A percentile compares a stretch with the other conserved stretches of the same genome.
These are phyloP conservation scores for Xerocomellus dryophilus DNA, from an alignment of 768 basidiomycete species.

Conservation along the genomic window DNA sequence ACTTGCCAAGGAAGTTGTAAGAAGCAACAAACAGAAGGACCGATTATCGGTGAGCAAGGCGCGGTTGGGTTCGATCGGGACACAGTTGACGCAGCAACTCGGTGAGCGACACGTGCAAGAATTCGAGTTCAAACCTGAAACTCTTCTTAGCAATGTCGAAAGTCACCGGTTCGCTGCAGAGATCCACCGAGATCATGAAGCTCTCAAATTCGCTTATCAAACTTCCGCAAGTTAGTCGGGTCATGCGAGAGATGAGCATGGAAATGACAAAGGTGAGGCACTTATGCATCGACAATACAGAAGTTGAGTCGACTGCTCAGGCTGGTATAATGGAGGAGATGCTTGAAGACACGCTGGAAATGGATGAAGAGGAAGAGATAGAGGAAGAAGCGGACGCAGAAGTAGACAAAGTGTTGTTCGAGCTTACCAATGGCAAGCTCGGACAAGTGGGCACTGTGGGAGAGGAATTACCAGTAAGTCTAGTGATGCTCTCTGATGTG, in stretches of 20 bases:
- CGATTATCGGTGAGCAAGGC: slow-evolving; percentile 91
- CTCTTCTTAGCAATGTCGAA: slow-evolving; percentile 78
- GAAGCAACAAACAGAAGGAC: slow-evolving; percentile 93
- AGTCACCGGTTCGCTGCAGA: slow-evolving; percentile 96
- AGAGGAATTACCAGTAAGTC: slow-evolving; percentile 71
- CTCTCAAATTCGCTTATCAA: slow-evolving; percentile 90
- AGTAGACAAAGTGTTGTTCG: slow-evolving; percentile 93
- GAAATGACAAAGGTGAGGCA: slow-evolving; percentile 93
- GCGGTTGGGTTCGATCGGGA: slow-evolving; percentile 82
- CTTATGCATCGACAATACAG: background rate
- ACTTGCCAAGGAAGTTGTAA: slow-evolving; percentile 89
- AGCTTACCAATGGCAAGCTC: slow-evolving; percentile 94
- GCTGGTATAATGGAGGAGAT: slow-evolving; percentile 98
- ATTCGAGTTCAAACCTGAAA: background rate
- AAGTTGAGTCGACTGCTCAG: slow-evolving; percentile 39
- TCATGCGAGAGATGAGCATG: slow-evolving; percentile 98
- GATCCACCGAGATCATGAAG: slow-evolving; percentile 99
- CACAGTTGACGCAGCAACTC: slow-evolving; percentile 87
- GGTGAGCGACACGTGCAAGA: slow-evolving; percentile 49
- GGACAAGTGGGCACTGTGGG: slow-evolving; percentile 76
- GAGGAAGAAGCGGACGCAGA: slow-evolving; percentile 97
- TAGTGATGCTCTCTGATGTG: background rate
- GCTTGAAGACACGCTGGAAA: slow-evolving; percentile 88
- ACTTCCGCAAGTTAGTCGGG: slow-evolving; percentile 86
- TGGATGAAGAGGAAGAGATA: slow-evolving; percentile 92